Conservation (phyloP, 1,284 basidiomycete species). For the Rhodotorula mucilaginosa region DNA sequence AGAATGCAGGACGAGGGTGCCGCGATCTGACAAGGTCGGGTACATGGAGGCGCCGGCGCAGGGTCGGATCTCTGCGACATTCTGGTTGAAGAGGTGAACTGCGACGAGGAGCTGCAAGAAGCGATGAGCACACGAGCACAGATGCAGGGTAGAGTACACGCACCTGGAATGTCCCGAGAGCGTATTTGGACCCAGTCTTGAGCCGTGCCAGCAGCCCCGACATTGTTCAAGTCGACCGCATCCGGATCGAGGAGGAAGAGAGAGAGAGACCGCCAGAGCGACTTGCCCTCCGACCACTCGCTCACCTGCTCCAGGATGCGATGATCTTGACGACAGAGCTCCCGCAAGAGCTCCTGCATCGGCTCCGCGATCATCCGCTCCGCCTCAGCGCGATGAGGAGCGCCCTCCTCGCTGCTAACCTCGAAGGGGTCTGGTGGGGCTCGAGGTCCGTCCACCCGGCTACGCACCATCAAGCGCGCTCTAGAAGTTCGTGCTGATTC, state of each 20-base stretch:
- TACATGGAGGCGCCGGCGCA: constrained; percentile 44
- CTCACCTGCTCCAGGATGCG: background rate
- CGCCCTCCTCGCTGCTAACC: background rate
- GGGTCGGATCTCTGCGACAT: constrained; percentile 41
- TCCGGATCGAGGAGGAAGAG: background rate
- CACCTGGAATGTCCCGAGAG: constrained; percentile 16
- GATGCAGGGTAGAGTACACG: too few relatives aligned
- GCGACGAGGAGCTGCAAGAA: constrained; percentile 26
- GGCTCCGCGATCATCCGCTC: background rate
- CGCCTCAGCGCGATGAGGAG: background rate
- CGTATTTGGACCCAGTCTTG: background rate
- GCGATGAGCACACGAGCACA: too few relatives aligned
- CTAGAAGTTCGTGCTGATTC: rapidly evolving
- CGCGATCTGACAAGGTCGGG: constrained; percentile 38
- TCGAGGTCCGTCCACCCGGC: constrained; percentile 1
- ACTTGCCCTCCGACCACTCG: too few relatives aligned
- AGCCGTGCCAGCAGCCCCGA: constrained; percentile 1
- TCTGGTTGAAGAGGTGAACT: constrained; percentile 41
- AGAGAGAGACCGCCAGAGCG: too few relatives aligned
- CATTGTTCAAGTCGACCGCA: background rate
- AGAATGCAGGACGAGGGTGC: constrained; percentile 40
- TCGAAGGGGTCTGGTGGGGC: background rate
- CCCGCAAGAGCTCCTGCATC: background rate
- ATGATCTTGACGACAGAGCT: background rate
- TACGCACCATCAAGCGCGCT: background rate